These are phyloP conservation scores for Coemansia sp. DNA, from an alignment of 371 early-diverging fungal species.

Conservation along the genomic window DNA sequence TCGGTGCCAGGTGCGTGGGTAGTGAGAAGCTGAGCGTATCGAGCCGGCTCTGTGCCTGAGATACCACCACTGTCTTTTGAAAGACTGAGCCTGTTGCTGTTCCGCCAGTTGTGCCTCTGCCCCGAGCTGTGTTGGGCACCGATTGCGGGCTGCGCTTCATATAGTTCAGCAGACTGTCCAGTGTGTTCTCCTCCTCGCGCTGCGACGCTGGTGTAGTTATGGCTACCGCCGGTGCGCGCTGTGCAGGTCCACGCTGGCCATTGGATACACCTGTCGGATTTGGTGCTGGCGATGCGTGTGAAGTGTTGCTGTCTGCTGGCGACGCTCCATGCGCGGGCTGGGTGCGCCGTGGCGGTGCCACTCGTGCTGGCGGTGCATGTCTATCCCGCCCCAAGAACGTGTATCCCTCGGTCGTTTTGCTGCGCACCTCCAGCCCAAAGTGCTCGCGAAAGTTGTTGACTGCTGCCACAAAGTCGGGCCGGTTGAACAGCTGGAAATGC, in stretches of 20 bases:
- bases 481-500: constrained; percentile 19
- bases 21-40: constrained; percentile 11
- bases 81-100: background rate
- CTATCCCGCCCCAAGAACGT: constrained; percentile 42
- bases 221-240: background rate
- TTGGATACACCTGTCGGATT: too few relatives aligned
- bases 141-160: constrained; percentile 31
- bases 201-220: background rate
- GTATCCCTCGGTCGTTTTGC: constrained; percentile 36
- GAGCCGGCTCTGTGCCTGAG: constrained; percentile 23
- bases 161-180: constrained; percentile 31
- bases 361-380: constrained; percentile 3
- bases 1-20: constrained; percentile 16
- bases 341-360: constrained; percentile 1
- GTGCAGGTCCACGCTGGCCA: background rate
- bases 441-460: constrained; percentile 35
- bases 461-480: constrained; percentile 34
- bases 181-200: constrained; percentile 24
- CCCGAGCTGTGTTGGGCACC: constrained; percentile 13
- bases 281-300: constrained; percentile 4
- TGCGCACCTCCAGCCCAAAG: constrained; percentile 37
- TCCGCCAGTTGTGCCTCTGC: background rate
- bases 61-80: constrained; percentile 27
- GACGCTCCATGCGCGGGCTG: constrained; percentile 6
- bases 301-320: constrained; percentile 14